These are phyloP conservation scores for Paraphaeosphaeria minitans DNA, from an alignment of 2,329 filamentous ascomycete species.

Conservation along the genomic window DNA sequence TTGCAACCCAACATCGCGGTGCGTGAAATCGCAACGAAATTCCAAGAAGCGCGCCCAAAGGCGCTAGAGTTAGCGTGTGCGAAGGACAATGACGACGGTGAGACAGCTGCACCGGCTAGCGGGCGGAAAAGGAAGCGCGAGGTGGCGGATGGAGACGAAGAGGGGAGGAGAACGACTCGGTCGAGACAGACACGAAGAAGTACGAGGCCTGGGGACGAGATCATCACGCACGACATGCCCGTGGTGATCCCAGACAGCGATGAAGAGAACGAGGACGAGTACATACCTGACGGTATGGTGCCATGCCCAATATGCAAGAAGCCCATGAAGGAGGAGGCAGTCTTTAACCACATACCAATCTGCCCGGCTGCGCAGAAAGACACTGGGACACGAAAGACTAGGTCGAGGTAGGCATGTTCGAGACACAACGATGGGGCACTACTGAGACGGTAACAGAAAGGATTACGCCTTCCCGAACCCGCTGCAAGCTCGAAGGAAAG, in stretches of 20 bases:
- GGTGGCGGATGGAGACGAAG: constrained; percentile 55
- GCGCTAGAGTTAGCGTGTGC: constrained; percentile 68
- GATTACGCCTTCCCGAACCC: constrained; percentile 28
- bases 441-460: constrained; percentile 20
- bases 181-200: constrained; percentile 47
- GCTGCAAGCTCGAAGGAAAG: constrained; percentile 34
- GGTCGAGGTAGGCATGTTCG: constrained; percentile 32
- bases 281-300: constrained; percentile 69
- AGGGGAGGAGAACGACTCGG: constrained; percentile 39
- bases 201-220: constrained; percentile 35
- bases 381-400: constrained; percentile 36
- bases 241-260: constrained; percentile 47
- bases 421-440: background rate
- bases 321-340: constrained; percentile 78
- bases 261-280: constrained; percentile 53
- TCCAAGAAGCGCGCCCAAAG: constrained; percentile 66
- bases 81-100: constrained; percentile 35
- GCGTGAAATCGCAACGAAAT: constrained; percentile 82
- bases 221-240: constrained; percentile 33
- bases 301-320: constrained; percentile 80
- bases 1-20: constrained; percentile 83
- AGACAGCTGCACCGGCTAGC: constrained; percentile 17
- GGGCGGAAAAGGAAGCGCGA: constrained; percentile 57
- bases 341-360: constrained; percentile 81
- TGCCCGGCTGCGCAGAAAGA: constrained; percentile 53